Evolutionary conservation across 2,329 filamentous ascomycete species (phyloP).

Genomic region (Penicillium sp.): DNA sequence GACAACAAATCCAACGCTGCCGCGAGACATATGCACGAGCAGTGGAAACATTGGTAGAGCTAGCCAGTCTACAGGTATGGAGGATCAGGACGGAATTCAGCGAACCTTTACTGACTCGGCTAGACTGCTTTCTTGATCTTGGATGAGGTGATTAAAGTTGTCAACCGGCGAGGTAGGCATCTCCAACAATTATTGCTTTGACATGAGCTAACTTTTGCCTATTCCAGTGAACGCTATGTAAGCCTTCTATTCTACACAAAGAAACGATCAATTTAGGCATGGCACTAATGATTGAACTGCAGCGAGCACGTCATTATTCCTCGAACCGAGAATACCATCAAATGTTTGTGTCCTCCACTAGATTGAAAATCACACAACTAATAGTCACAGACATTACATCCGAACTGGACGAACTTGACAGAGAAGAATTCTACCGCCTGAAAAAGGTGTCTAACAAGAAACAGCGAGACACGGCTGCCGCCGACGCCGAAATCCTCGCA

Average conservation of each 20-base stretch:
- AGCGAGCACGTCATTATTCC: constrained; percentile 75
- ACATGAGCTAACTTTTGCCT: constrained; percentile 20
- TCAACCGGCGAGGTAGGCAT: constrained; percentile 77
- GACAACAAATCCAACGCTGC: constrained; percentile 91
- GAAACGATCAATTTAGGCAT: no score
- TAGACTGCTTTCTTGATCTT: constrained; percentile 94
- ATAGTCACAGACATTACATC: constrained; percentile 77
- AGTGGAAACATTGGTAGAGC: constrained; percentile 90
- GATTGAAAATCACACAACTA: constrained; percentile 1
- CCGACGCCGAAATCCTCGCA: constrained; percentile 69
- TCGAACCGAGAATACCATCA: constrained; percentile 98
- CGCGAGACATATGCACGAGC: constrained; percentile 93
- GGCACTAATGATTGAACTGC: constrained; percentile 14
- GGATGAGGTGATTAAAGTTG: constrained; percentile 98
- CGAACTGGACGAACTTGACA: constrained; percentile 91
- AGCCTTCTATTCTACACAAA: constrained; percentile 30
- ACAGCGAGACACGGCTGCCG: constrained; percentile 65
- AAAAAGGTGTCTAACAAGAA: constrained; percentile 92
- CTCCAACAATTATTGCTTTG: background rate
- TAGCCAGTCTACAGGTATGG: constrained; percentile 76
- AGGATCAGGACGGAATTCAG: background rate
- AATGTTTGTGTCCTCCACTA: constrained; percentile 54
- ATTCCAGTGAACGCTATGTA: constrained; percentile 81
- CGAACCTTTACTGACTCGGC: constrained; percentile 11
- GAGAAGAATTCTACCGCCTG: constrained; percentile 94